These are phyloP conservation scores for Aphanocladium album DNA, from an alignment of 2,329 filamentous ascomycete genomes.

Conservation along the genomic window DNA sequence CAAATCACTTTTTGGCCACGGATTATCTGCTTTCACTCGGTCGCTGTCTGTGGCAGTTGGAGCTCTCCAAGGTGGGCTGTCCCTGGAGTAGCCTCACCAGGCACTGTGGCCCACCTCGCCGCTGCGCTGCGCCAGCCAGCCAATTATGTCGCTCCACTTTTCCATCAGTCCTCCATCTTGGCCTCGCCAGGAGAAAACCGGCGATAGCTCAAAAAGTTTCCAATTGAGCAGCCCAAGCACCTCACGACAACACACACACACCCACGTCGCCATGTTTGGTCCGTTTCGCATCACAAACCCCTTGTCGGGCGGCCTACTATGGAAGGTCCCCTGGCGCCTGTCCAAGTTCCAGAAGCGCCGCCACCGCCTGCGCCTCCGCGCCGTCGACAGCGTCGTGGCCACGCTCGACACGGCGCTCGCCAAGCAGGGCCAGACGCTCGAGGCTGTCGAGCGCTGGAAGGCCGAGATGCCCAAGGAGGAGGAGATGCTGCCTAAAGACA, in stretches of 20 bases:
- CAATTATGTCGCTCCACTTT: slow-evolving; percentile 26
- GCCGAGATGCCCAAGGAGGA: slow-evolving; percentile 90
- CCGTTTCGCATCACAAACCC: slow-evolving; percentile 74
- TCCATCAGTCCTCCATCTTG: not conserved
- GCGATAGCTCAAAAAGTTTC: slow-evolving; percentile 20
- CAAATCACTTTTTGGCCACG: too few relatives aligned
- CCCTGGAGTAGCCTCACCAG: too few relatives aligned
- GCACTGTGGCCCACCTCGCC: not conserved
- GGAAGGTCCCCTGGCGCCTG: slow-evolving; percentile 97
- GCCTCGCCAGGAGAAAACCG: slow-evolving; percentile 3
- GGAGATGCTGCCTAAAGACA: slow-evolving; percentile 94
- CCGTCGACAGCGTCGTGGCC: slow-evolving; percentile 82
- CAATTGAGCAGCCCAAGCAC: too few relatives aligned
- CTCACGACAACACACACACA: slow-evolving; percentile 10
- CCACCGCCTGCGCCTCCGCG: slow-evolving; percentile 74
- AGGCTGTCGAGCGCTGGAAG: slow-evolving; percentile 86
- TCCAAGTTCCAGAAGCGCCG: slow-evolving; percentile 86
- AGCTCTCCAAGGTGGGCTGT: not conserved
- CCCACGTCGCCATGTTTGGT: slow-evolving; percentile 64
- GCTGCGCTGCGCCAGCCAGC: slow-evolving; percentile 13
- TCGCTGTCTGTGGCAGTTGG: not conserved
- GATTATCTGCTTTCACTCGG: not conserved
- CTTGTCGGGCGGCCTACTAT: slow-evolving; percentile 75
- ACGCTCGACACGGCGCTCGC: slow-evolving; percentile 74
- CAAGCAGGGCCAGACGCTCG: slow-evolving; percentile 65